Percentiles rank a stretch among this genome's conserved stretches.
phyloP scores from a whole-genome alignment of 176 grass and related monocot species.

The Urochloa ruziziensis region DNA sequence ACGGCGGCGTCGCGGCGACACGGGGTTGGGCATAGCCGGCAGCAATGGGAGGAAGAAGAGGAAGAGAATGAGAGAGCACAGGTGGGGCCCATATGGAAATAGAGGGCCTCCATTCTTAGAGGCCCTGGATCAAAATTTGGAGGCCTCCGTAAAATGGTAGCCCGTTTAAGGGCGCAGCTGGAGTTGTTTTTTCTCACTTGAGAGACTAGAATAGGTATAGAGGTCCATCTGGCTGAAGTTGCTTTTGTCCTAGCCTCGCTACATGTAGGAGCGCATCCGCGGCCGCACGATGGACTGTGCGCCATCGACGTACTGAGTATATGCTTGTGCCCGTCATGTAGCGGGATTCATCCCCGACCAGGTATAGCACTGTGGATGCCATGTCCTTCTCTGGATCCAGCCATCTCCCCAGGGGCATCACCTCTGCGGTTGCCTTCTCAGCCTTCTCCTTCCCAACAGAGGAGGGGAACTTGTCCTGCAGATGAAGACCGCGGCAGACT shows the following conservation, averaged over 20 bases:
- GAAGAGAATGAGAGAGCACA: no score
- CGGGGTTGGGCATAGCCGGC: no score
- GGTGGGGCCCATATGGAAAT: no score
- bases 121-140: no score
- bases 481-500: conserved; percentile 65
- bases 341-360: conserved; percentile 73
- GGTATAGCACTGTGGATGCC: conserved; percentile 75
- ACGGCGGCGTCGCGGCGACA: no score
- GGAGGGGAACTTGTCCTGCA: conserved; percentile 61
- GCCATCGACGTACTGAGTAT: conserved; percentile 80
- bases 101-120: no score
- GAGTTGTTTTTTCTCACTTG: no score
- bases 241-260: background rate
- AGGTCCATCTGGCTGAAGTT: no score
- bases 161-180: no score
- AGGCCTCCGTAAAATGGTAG: no score
- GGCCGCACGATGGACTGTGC: conserved; percentile 86
- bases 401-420: conserved; percentile 80
- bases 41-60: no score
- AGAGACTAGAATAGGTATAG: no score
- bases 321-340: conserved; percentile 90
- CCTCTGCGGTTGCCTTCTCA: conserved; percentile 34
- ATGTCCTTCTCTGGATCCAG: conserved; percentile 86
- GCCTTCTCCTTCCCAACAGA: conserved; percentile 60
- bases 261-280: conserved; percentile 83